Base-by-base conservation (phyloP, 2,329 filamentous ascomycete genomes). In the Emericellopsis atlantica region DNA sequence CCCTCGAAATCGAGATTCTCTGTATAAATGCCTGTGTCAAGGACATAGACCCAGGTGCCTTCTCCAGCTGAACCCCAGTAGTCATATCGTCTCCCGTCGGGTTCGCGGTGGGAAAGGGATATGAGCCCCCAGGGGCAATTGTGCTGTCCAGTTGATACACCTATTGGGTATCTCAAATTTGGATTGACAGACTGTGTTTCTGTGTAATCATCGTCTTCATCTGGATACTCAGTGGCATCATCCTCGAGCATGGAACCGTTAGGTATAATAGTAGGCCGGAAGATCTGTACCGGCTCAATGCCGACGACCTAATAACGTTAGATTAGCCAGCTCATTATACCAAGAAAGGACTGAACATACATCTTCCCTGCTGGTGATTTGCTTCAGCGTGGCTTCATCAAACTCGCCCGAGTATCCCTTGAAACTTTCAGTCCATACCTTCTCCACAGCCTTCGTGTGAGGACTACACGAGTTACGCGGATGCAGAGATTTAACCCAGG, bases 21-120 rank as follows among this genome's bases (percentile, higher is more conserved):
- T 15, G 55, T 61, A 34, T 62, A 60, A 40, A 77, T 66, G 31
- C 74, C 73, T 0, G 68, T 74, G 51, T 78, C 74, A 42, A 77
- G 55, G 40, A 78, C 55, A 50, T 76, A 78, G 37, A 65, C 58
- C 45, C 62, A 74, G 39, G 56, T 63, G 24, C 54, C 59, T 10
- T 51, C 43, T 11, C 67, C 67, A 15, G 64, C 62, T 15, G 50
- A 57, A 6, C 47, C 43, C 44, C 69, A 61, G 49, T 69, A 70
- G 23, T 53, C 44, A 46, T 70, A 71, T 37, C 54, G 46, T 11
- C 41, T 55, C 8, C 47, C 54, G 26, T 54, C 55, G 16, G 54
- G 48, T 15, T 50, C 57, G 14, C 54, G 49, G 52, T 63, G 60
- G 10, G 69, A 72, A 44, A 72, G 54, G 26, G 64, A 58, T 2